Percentiles rank a stretch among this genome's conserved stretches.
Evolutionary conservation across 148 eudicot species (phyloP).

Genomic region (Chenopodium formosanum): DNA sequence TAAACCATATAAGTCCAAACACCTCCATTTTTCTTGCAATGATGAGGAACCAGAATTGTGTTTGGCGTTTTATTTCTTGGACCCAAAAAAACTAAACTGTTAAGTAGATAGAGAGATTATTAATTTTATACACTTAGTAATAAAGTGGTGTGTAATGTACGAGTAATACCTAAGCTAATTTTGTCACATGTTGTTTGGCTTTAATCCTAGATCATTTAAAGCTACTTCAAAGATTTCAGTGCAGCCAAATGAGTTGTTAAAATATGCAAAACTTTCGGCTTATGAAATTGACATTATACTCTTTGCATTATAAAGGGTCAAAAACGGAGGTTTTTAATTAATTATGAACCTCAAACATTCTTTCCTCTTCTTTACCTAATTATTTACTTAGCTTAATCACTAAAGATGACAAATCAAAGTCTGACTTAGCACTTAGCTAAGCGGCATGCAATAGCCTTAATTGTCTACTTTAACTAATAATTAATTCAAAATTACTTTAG

Average conservation of each 20-base stretch:
- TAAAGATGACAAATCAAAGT: neutral
- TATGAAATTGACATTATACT: neutral
- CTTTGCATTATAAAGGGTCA: neutral
- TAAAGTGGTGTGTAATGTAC: neutral
- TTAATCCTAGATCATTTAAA: neutral
- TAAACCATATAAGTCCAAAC: neutral
- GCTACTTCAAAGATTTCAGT: conserved; percentile 2
- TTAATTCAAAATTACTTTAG: neutral
- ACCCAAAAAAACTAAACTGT: neutral
- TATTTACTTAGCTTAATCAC: neutral
- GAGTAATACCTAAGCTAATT: neutral
- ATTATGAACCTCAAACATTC: neutral
- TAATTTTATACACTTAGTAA: neutral
- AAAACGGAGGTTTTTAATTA: neutral
- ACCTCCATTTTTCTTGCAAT: neutral
- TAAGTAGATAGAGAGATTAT: neutral
- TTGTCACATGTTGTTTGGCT: conserved; percentile 16
- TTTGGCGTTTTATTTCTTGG: neutral
- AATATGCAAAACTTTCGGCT: conserved; percentile 23
- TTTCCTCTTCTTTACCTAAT: neutral
- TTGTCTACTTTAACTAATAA: neutral
- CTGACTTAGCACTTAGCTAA: conserved; percentile 1
- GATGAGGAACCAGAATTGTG: neutral
- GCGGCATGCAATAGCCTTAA: neutral
- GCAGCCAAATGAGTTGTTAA: conserved; percentile 11